Percentiles rank a stretch among this genome's conserved stretches.
Evolutionary conservation across 768 basidiomycete species (phyloP).

Genomic region (Mycena vulgaris): DNA sequence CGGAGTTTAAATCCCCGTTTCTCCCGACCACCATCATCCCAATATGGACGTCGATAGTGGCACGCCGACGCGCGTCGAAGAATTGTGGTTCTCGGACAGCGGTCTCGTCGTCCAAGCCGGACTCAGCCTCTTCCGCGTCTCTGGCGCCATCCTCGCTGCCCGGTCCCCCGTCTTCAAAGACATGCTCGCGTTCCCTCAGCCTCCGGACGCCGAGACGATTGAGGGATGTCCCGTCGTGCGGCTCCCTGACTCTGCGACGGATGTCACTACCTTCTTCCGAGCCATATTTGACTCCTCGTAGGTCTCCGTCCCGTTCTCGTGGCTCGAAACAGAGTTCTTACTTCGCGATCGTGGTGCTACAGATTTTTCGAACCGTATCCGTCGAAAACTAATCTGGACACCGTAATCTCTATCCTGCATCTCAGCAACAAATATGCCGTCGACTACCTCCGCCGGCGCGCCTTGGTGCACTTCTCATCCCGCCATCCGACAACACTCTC

Average conservation of each 20-base stretch:
- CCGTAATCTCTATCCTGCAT: constrained; percentile 9
- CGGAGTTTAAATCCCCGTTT: not conserved
- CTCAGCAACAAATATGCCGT: constrained; percentile 33
- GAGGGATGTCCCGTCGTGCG: constrained; percentile 46
- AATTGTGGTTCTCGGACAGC: constrained; percentile 46
- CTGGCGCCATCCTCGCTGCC: constrained; percentile 39
- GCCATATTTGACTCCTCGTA: constrained; percentile 27
- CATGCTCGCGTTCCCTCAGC: constrained; percentile 43
- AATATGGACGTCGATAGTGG: constrained; percentile 14
- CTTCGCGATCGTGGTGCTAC: not conserved
- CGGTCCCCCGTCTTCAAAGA: constrained; percentile 45
- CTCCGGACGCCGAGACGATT: constrained; percentile 28
- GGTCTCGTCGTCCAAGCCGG: constrained; percentile 44
- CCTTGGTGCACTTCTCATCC: constrained; percentile 27
- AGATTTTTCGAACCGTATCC: constrained; percentile 31
- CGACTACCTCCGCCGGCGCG: constrained; percentile 29
- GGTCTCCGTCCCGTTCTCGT: not conserved
- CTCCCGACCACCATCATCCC: not conserved
- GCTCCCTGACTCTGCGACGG: constrained; percentile 38
- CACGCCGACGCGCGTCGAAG: constrained; percentile 17
- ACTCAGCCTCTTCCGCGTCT: constrained; percentile 42
- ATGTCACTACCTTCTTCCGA: constrained; percentile 23
- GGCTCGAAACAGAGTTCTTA: not conserved
- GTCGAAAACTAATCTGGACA: not conserved
- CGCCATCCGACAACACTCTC: constrained; percentile 18